phyloP scores from a whole-genome alignment of 2,329 filamentous ascomycete genomes.

The Aureobasidium leucospermi region DNA sequence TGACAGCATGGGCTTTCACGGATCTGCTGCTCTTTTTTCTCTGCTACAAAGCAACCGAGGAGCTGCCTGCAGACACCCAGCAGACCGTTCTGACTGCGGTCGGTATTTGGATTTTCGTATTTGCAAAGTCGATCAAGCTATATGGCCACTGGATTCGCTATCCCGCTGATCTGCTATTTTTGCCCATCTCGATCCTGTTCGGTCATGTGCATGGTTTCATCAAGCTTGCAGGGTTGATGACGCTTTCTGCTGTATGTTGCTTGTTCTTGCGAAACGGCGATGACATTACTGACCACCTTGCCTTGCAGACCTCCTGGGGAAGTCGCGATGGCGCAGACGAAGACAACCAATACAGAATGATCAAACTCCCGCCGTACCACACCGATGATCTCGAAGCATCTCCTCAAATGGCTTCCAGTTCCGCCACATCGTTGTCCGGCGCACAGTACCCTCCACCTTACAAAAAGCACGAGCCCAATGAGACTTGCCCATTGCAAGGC shows the following conservation, averaged over 20 bases:
- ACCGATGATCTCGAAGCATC: conserved; percentile 16
- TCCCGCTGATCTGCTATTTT: conserved; percentile 69
- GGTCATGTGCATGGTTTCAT: conserved; percentile 90
- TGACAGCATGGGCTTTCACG: conserved; percentile 80
- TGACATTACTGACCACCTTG: neutral
- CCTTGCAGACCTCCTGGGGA: conserved; percentile 79
- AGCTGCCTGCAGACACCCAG: conserved; percentile 22
- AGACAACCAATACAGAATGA: conserved; percentile 67
- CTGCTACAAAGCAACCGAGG: conserved; percentile 60
- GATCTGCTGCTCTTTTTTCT: conserved; percentile 67
- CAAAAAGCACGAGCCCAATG: conserved; percentile 8
- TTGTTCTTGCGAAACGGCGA: neutral
- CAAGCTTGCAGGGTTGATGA: conserved; percentile 81
- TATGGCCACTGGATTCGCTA: conserved; percentile 79
- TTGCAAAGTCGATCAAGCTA: conserved; percentile 87
- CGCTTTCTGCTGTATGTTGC: conserved; percentile 34
- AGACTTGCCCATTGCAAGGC: conserved; percentile 1
- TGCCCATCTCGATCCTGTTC: conserved; percentile 82
- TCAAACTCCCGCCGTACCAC: conserved; percentile 29
- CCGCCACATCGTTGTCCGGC: neutral
- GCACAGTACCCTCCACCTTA: conserved; percentile 14
- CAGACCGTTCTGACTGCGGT: conserved; percentile 53
- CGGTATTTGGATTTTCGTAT: conserved; percentile 64
- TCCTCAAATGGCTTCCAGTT: conserved; percentile 11
- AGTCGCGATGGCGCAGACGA: conserved; percentile 86